Conservation (phyloP, 768 basidiomycete genomes). For the Suillus brevipes region DNA sequence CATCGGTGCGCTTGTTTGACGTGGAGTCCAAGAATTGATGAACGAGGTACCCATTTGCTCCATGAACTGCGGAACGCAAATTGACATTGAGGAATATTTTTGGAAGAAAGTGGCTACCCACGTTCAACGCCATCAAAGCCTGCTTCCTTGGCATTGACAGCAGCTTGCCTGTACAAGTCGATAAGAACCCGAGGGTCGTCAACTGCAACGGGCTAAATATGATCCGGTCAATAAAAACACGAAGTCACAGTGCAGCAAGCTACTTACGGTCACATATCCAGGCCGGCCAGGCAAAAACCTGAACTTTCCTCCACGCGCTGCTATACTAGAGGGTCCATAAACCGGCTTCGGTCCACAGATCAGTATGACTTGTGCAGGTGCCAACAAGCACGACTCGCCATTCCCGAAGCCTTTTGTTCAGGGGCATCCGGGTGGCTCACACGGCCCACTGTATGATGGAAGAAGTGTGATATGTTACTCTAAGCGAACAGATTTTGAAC, state of each 20-base stretch:
- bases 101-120: conserved; percentile 22
- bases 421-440: conserved; percentile 39
- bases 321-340: conserved; percentile 38
- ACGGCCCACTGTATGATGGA: conserved; percentile 20
- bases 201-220: conserved; percentile 37
- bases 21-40: conserved; percentile 52
- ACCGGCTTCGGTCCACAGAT: conserved; percentile 34
- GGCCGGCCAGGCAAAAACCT: conserved; percentile 38
- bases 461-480: background rate
- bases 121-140: conserved; percentile 59
- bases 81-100: background rate
- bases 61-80: conserved; percentile 36
- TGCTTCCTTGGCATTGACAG: conserved; percentile 48
- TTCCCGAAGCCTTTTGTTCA: conserved; percentile 39
- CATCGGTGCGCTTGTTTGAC: conserved; percentile 54
- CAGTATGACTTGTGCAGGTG: background rate
- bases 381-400: conserved; percentile 7
- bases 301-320: conserved; percentile 43
- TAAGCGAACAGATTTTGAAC: conserved; percentile 1
- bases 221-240: background rate
- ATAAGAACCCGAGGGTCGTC: conserved; percentile 44
- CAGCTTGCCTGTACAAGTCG: conserved; percentile 43
- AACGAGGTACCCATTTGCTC: conserved; percentile 45
- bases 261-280: background rate
- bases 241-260: background rate